Evolutionary conservation across 164 flowering plant species (phyloP).

Genomic region (Houttuynia cordata): DNA sequence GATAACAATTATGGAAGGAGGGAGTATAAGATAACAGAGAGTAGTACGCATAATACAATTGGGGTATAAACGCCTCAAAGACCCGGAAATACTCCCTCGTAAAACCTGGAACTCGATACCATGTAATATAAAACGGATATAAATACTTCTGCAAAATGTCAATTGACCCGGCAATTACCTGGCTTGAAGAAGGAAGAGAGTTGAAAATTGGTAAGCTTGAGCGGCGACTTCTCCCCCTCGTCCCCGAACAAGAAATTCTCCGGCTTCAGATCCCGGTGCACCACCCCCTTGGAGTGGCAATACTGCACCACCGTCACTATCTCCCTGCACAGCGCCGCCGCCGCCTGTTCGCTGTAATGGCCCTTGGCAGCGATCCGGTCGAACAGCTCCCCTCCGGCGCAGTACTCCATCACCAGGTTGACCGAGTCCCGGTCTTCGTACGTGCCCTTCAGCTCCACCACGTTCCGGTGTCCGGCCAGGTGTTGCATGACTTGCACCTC

Average conservation of each 20-base stretch:
- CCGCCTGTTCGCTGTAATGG: conserved; percentile 76
- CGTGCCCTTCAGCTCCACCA: neutral
- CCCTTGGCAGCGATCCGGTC: conserved; percentile 80
- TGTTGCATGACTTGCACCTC: conserved; percentile 14
- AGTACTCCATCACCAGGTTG: conserved; percentile 15
- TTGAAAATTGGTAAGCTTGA: conserved; percentile 81
- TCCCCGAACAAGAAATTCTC: conserved; percentile 70
- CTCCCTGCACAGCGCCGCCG: conserved; percentile 59
- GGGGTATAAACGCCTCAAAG: too few relatives aligned
- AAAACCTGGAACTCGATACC: too few relatives aligned
- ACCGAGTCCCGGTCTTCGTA: neutral
- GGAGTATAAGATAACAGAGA: too few relatives aligned
- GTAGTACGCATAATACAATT: too few relatives aligned
- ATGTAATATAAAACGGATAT: too few relatives aligned
- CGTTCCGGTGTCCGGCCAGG: neutral
- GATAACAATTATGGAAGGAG: too few relatives aligned
- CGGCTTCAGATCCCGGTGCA: conserved; percentile 84
- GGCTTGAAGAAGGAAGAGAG: conserved; percentile 71
- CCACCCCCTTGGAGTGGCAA: conserved; percentile 84
- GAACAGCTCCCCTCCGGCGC: conserved; percentile 81
- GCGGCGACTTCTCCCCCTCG: conserved; percentile 43
- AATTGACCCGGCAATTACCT: conserved; percentile 18
- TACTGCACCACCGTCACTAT: conserved; percentile 59
- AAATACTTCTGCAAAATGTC: too few relatives aligned
- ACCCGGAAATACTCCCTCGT: too few relatives aligned